Evolutionary conservation across 164 flowering plant species (phyloP), one percentile per base, ranked within the genome.

Genomic region (Malania oleifera): DNA sequence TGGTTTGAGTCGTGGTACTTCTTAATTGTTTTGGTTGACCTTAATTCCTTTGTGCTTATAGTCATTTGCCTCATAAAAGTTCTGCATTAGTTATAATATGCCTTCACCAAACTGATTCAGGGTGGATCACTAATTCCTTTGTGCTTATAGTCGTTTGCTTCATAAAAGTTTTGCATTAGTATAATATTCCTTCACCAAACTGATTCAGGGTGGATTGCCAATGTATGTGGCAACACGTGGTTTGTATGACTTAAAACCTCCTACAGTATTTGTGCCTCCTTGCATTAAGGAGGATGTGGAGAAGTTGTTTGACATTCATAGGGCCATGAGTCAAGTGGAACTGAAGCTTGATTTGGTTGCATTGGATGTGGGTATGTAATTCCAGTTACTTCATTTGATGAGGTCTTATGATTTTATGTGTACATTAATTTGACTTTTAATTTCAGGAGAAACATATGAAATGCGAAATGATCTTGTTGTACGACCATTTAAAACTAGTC

Each of bases 191-290:
- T 23, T 22, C 24, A n/a, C 28, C 48, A 14, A 2, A 39, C 52
- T 61, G 41, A 26, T 70, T 64, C 77, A 95, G 99, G 99, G 99
- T 38, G 99, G 99, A 55, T 76, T 91, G 58, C 99, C 99, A 10
- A 89, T 91, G 95, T 95, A 95, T 78, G 81, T 91, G 5, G 99
- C 99, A 18, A 88, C 96, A 37, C 97, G 99, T 64, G 99, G 80
- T 28, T 77, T 95, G 44, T 95, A 95, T 81, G 80, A 65, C 72
- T 80, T 95, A 54, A 84, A 82, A 57, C 97, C 97, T 67, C 96
- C 97, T 9, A 88, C 95, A 12, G 67, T 95, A 15, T 80, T 95
- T 73, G 93, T 91, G 45, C 97, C 99, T 52, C 90, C 99, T 54
- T 82, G 77, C 73, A 85, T 95, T 50, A 88, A 86, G 70, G 88